Percentiles rank a stretch among this genome's conserved stretches.
These are phyloP conservation scores for Eucalyptus lansdowneana DNA, from an alignment of 345 rosid genomes.

Conservation along the genomic window DNA sequence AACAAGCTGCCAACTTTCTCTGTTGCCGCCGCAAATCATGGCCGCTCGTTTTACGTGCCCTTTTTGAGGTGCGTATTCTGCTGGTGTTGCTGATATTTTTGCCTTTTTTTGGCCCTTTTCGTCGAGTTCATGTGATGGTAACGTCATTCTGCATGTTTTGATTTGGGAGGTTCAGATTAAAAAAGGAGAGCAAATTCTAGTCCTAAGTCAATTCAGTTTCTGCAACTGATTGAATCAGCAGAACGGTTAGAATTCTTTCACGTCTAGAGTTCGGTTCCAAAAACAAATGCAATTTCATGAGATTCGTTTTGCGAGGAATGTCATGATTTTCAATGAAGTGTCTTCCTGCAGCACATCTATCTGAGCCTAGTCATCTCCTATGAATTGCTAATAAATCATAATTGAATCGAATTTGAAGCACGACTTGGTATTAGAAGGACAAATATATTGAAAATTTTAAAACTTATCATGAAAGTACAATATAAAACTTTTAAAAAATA, in stretches of 20 bases:
- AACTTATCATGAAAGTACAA: fast-evolving
- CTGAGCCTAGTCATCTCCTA: background rate
- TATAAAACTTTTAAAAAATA: no score
- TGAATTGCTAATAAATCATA: background rate
- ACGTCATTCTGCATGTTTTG: background rate
- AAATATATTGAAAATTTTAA: no score
- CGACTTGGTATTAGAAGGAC: no score
- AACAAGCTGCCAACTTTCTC: background rate
- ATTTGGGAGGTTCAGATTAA: background rate
- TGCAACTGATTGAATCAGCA: background rate
- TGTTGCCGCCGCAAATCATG: background rate
- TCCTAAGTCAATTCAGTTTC: background rate
- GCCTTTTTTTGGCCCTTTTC: background rate
- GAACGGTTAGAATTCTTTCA: background rate
- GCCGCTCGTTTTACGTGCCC: background rate
- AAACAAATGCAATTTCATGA: background rate
- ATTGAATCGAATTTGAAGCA: background rate
- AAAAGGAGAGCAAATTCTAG: background rate
- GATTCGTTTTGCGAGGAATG: background rate
- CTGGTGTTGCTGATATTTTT: background rate
- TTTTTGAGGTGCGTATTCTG: background rate
- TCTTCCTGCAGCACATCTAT: background rate
- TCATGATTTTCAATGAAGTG: background rate
- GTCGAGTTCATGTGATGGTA: background rate
- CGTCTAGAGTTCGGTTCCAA: background rate